phyloP scores from a whole-genome alignment of 192 early-diverging fungal species.

The Coemansia sp. region DNA sequence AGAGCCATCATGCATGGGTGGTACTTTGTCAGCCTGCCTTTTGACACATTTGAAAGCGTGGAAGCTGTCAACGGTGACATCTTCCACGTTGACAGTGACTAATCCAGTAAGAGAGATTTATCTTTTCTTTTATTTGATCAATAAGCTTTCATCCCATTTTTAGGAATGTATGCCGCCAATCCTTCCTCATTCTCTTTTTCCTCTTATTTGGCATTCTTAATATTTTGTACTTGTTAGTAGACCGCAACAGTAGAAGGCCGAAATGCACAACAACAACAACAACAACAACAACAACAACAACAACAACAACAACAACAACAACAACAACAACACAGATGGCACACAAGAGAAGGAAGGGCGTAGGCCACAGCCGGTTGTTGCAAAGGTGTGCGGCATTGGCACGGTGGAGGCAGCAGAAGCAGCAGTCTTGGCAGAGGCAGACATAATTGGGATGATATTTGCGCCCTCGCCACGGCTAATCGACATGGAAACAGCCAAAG shows the following conservation, averaged over 20 bases:
- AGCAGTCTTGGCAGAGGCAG: constrained; percentile 76
- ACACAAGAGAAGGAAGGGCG: neutral
- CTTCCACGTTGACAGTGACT: neutral
- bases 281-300: no score
- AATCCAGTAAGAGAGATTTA: neutral
- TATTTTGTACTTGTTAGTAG: no score
- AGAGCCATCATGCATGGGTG: neutral
- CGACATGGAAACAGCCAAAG: constrained; percentile 59
- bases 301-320: no score
- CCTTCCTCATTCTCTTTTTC: no score
- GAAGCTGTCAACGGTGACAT: neutral
- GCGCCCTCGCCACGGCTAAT: constrained; percentile 83
- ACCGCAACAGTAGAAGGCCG: no score
- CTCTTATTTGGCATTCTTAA: no score
- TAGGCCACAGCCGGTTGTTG: constrained; percentile 15
- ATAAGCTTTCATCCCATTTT: no score
- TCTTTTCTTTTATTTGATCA: no score
- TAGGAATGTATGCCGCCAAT: no score
- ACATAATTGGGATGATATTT: constrained; percentile 95
- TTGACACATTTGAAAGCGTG: constrained; percentile 4
- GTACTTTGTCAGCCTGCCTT: neutral
- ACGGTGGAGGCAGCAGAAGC: constrained; percentile 77
- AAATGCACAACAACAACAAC: no score
- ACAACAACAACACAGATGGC: neutral
- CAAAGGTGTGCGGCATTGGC: constrained; percentile 94